These are phyloP conservation scores for Apiosordaria backusii DNA, from an alignment of 495 filamentous ascomycete species.

Conservation along the genomic window DNA sequence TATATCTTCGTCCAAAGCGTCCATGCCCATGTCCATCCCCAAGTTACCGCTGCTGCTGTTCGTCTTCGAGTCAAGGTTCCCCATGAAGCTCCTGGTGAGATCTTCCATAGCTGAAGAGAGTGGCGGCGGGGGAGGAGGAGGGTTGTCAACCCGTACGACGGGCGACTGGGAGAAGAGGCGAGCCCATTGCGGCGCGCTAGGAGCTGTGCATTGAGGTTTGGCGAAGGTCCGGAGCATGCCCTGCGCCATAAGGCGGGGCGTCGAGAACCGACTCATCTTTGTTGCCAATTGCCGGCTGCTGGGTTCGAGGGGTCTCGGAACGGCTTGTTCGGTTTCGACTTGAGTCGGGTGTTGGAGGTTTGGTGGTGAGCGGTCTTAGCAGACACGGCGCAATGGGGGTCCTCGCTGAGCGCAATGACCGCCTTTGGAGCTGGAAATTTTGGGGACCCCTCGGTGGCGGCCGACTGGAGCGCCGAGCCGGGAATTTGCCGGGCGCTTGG, in stretches of 20 bases:
- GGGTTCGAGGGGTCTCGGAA: constrained; percentile 1
- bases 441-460: constrained; percentile 2
- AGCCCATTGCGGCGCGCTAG: constrained; percentile 31
- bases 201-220: constrained; percentile 24
- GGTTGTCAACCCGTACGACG: constrained; percentile 4
- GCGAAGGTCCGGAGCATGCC: constrained; percentile 31
- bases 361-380: neutral
- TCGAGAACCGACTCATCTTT: constrained; percentile 42
- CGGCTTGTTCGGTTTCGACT: constrained; percentile 4
- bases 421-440: neutral
- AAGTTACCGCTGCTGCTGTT: constrained; percentile 12
- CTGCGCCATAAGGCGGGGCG: constrained; percentile 46
- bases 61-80: neutral
- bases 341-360: neutral
- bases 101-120: neutral
- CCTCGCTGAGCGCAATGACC: constrained; percentile 5
- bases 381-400: neutral
- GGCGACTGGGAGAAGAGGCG: constrained; percentile 44
- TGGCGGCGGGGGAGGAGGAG: neutral
- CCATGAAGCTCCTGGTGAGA: neutral
- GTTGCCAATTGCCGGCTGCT: constrained; percentile 12
- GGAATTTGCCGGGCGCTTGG: constrained; percentile 28
- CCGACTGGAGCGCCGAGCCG: constrained; percentile 14
- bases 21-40: constrained; percentile 13
- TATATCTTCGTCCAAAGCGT: constrained; percentile 20